phyloP scores from a whole-genome alignment of 2,329 filamentous ascomycete genomes.

The Verticillium dahliae region DNA sequence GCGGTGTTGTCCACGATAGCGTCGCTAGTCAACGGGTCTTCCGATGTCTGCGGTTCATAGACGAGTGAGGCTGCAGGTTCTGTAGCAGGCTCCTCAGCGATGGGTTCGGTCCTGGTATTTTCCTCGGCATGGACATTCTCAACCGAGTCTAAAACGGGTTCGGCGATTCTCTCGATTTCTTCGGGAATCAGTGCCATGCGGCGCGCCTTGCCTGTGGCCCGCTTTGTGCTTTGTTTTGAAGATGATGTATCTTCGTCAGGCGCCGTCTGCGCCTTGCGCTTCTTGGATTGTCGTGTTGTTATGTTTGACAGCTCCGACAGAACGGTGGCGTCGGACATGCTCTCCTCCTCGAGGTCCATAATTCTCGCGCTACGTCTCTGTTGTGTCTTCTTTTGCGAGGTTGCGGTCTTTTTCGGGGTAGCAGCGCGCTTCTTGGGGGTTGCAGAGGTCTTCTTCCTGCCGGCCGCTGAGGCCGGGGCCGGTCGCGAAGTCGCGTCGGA shows the following conservation, averaged over 20 bases:
- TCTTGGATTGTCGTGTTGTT: neutral
- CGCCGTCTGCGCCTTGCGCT: neutral
- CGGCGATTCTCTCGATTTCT: constrained; percentile 8
- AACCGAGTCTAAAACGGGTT: neutral
- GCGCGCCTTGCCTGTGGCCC: neutral
- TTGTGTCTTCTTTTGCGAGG: neutral
- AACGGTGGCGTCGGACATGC: neutral
- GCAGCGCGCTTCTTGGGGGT: neutral
- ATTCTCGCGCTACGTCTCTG: neutral
- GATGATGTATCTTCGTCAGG: neutral
- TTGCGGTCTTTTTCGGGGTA: neutral
- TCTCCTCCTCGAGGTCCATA: neutral
- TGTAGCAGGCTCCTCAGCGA: neutral
- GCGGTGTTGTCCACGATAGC: neutral
- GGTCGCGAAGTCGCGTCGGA: constrained; percentile 21
- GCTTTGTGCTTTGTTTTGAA: neutral
- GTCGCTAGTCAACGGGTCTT: neutral
- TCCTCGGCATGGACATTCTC: neutral
- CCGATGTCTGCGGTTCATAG: neutral
- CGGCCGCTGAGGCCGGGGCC: constrained; percentile 17
- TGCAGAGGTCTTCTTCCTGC: neutral
- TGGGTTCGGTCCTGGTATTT: neutral
- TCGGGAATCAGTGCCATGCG: constrained; percentile 17
- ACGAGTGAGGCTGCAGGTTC: neutral
- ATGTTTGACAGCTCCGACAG: neutral